A percentile compares a stretch with the other conserved stretches of the same genome.
Evolutionary conservation across 2,329 filamentous ascomycete species (phyloP).

Genomic region (Phyllachora maydis): DNA sequence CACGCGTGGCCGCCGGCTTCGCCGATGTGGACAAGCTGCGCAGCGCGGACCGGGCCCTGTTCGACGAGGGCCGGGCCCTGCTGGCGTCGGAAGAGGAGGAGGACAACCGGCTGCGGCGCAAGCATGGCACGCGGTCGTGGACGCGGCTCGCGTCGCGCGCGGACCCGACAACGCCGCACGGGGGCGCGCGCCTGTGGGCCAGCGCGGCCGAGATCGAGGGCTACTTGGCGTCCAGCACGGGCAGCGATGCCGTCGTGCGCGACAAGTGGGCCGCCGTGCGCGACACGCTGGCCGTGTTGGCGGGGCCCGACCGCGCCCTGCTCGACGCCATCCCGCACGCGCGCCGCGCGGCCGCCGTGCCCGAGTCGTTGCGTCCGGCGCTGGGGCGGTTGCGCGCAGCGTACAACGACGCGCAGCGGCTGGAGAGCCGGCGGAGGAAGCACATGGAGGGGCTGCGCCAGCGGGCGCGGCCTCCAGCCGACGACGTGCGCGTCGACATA

Average conservation of each 20-base stretch:
- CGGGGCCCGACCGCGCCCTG: conserved; percentile 59
- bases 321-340: conserved; percentile 83
- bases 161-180: conserved; percentile 30
- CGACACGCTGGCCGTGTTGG: conserved; percentile 52
- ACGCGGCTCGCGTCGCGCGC: conserved; percentile 43
- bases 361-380: conserved; percentile 60
- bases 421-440: conserved; percentile 62
- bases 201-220: conserved; percentile 64
- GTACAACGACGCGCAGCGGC: conserved; percentile 65
- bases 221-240: conserved; percentile 50
- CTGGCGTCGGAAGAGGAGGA: conserved; percentile 66
- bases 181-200: conserved; percentile 47
- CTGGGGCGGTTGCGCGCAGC: conserved; percentile 56
- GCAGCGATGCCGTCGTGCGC: conserved; percentile 40
- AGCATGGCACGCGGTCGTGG: conserved; percentile 82
- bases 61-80: conserved; percentile 64
- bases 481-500: conserved; percentile 78
- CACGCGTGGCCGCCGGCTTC: conserved; percentile 57
- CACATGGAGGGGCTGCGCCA: conserved; percentile 62
- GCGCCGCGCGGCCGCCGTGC: conserved; percentile 56
- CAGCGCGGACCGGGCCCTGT: conserved; percentile 53
- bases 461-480: conserved; percentile 60
- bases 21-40: conserved; percentile 85
- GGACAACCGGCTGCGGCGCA: conserved; percentile 53
- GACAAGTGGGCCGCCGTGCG: conserved; percentile 64